Evolutionary conservation across 2,329 filamentous ascomycete species (phyloP).

Genomic region (Trichophyton benhamiae): DNA sequence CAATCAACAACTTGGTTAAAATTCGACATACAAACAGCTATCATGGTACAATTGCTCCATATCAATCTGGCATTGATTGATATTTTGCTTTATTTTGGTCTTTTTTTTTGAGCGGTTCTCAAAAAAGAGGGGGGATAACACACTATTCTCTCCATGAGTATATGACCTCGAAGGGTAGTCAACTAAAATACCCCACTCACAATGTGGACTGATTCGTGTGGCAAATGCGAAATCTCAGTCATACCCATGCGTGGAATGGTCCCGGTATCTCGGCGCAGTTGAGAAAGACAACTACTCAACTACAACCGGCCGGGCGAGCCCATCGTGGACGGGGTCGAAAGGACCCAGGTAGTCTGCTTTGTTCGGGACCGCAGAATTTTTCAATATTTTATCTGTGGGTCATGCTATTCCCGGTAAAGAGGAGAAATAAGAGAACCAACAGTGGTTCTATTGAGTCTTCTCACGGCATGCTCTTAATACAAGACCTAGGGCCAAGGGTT

Average conservation of each 20-base stretch:
- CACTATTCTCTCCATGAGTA: no score
- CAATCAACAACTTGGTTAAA: background rate
- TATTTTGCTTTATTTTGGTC: background rate
- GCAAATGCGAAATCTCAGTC: background rate
- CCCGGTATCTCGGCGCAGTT: background rate
- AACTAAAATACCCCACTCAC: background rate
- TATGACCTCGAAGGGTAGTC: no score
- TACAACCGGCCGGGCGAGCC: background rate
- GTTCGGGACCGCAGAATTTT: background rate
- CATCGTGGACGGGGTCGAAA: background rate
- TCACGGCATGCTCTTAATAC: background rate
- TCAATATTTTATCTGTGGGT: background rate
- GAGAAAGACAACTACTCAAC: background rate
- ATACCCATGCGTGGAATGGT: background rate
- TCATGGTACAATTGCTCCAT: background rate
- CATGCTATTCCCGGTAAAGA: background rate
- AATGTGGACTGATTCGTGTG: background rate
- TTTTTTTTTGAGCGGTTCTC: background rate
- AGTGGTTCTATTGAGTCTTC: background rate
- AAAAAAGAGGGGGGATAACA: background rate
- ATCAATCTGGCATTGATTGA: background rate
- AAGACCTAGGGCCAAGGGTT: background rate
- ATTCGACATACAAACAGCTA: background rate
- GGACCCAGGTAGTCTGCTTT: background rate
- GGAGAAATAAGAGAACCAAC: background rate